Conservation (phyloP, 140 eudicot genomes). For the Oenanthe javanica region DNA sequence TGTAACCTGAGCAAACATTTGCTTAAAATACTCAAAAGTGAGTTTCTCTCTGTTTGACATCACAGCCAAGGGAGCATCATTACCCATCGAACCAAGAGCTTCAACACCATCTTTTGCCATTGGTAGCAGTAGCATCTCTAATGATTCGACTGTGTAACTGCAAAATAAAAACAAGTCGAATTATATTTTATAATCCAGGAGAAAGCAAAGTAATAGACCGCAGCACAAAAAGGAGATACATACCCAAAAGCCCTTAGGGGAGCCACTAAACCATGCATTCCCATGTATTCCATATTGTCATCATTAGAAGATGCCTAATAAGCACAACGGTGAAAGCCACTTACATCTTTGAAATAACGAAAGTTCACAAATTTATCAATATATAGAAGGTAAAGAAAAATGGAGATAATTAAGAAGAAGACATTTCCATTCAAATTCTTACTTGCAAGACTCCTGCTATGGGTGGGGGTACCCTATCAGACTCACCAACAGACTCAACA, state of each 20-base stretch:
- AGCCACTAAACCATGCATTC: constrained; percentile 76
- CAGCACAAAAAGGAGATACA: constrained; percentile 10
- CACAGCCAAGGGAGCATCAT: constrained; percentile 97
- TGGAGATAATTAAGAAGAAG: neutral
- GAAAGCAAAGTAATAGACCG: neutral
- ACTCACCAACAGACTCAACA: constrained; percentile 67
- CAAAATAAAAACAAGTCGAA: neutral
- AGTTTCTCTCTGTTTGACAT: constrained; percentile 95
- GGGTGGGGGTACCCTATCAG: constrained; percentile 49
- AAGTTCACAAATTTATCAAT: neutral
- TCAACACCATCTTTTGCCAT: constrained; percentile 98
- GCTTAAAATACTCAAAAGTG: constrained; percentile 90
- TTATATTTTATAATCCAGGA: neutral
- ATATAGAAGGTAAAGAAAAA: neutral
- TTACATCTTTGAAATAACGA: neutral
- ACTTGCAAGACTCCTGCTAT: constrained; percentile 69
- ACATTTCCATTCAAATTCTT: constrained; percentile 7
- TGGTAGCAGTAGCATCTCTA: constrained; percentile 94
- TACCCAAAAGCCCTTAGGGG: constrained; percentile 96
- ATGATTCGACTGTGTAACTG: constrained; percentile 74
- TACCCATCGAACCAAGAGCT: constrained; percentile 99
- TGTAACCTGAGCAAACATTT: constrained; percentile 99
- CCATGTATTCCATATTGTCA: constrained; percentile 73
- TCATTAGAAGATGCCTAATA: constrained; percentile 53
- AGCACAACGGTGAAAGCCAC: neutral